These are phyloP conservation scores for Jatropha podagrica DNA, from an alignment of 441 rosid genomes.

Conservation along the genomic window DNA sequence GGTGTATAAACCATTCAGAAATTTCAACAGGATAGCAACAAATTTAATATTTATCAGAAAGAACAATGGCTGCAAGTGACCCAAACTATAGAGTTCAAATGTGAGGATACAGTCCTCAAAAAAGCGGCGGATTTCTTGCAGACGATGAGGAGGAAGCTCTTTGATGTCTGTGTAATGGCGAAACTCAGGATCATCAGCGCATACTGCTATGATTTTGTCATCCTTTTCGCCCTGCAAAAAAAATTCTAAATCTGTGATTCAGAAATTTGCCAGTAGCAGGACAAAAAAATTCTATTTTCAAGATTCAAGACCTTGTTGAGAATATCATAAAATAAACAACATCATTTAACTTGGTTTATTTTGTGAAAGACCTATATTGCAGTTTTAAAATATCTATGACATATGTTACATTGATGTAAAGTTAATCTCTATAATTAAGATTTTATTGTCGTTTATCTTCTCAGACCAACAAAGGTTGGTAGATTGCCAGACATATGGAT, in stretches of 20 bases:
- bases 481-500: no score
- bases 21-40: background rate
- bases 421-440: background rate
- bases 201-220: conserved; percentile 96
- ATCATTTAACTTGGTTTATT: background rate
- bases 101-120: conserved; percentile 95
- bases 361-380: background rate
- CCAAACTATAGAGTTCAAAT: background rate
- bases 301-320: background rate
- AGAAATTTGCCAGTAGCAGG: background rate
- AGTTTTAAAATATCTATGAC: background rate
- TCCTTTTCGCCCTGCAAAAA: conserved; percentile 85
- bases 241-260: conserved; percentile 7
- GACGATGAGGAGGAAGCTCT: conserved; percentile 96
- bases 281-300: background rate
- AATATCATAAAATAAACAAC: background rate
- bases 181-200: conserved; percentile 98
- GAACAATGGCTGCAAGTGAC: conserved; percentile 10
- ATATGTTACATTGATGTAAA: background rate
- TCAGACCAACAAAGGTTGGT: background rate
- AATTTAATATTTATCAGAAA: background rate
- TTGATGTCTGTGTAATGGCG: conserved; percentile 92
- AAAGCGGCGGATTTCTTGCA: conserved; percentile 97
- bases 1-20: background rate
- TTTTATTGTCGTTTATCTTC: background rate